Evolutionary conservation across 768 basidiomycete species (phyloP), one percentile per base, ranked within the genome.

Genomic region (Sarcodon aspratus): DNA sequence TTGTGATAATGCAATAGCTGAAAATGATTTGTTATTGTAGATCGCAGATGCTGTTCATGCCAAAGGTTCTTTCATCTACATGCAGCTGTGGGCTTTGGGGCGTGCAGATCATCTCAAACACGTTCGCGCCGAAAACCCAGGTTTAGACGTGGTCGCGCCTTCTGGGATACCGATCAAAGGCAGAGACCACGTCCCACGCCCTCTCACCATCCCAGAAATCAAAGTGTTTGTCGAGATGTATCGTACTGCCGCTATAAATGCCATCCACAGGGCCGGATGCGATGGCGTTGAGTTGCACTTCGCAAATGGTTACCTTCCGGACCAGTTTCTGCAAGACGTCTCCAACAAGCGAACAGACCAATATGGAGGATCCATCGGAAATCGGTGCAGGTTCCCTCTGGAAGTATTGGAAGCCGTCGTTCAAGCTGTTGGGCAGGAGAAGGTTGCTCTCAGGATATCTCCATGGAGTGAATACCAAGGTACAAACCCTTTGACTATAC

Each of bases 31-130:
- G 33, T 7, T 38, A 9, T 43, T n/a, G 9, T 44, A 79, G 77
- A 60, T 88, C 12, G 74, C 73, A 13, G 70, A 74, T 9, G 73
- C 69, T 0, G 80, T 82, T 0, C 82, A 84, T 55, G 70, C 68
- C 3, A 68, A 73, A 43, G 70, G 71, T 3, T 74, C 69, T 0
- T 71, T 63, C 59, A 72, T 82, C 21, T 79, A 66, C 58, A 48
- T 72, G 27, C 80, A 83, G 57, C 68, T 80, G 1, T 78, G 79
- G 69, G 79, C 80, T 1, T 56, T 77, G 1, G 80, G 77, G 0
- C 71, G 77, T 2, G 55, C 63, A 0, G 72, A 72, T 5, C 45
- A 58, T 18, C 52, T 61, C 15, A 53, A 56, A 0, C 44, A 65
- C 34, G 62, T 80, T 0, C 55, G 54, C 6, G 56, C 69, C 45